A percentile compares a stretch with the other conserved stretches of the same genome.
These are phyloP conservation scores for Fusarium pseudonygamai DNA, from an alignment of 2,329 filamentous ascomycete genomes.

Conservation along the genomic window DNA sequence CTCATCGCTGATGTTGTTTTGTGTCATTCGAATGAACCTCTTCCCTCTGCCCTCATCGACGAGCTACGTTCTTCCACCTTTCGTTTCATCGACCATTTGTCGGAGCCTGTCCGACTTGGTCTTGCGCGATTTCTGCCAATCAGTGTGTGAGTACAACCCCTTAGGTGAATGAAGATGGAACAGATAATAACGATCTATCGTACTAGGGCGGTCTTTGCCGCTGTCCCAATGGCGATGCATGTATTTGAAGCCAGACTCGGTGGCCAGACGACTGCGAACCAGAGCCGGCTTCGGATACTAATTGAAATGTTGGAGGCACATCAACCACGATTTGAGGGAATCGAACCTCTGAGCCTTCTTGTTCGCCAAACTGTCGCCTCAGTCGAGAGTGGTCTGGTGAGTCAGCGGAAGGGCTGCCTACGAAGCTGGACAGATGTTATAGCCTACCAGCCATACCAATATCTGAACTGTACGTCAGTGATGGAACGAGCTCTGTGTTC, in stretches of 20 bases:
- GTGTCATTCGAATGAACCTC: background rate
- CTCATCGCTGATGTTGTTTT: background rate
- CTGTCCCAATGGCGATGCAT: background rate
- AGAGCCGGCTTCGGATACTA: background rate
- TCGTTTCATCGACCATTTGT: background rate
- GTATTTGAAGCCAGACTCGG: background rate
- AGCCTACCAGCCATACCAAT: background rate
- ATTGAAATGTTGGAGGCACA: background rate
- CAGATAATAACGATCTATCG: background rate
- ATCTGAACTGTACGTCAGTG: background rate
- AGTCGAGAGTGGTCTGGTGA: background rate
- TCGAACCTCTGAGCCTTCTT: background rate
- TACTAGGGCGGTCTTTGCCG: background rate
- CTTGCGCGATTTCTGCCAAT: background rate
- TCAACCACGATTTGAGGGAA: background rate
- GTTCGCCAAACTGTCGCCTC: background rate
- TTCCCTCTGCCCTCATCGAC: background rate
- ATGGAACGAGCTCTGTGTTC: background rate
- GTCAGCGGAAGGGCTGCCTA: background rate
- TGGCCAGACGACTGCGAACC: background rate
- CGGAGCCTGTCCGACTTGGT: background rate
- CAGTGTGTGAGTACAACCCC: background rate
- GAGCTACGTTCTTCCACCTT: background rate
- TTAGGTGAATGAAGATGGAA: fast-evolving
- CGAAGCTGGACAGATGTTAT: background rate